These are phyloP conservation scores for Wickerhamiella parazyma DNA, from an alignment of 805 yeast species.

Conservation along the genomic window DNA sequence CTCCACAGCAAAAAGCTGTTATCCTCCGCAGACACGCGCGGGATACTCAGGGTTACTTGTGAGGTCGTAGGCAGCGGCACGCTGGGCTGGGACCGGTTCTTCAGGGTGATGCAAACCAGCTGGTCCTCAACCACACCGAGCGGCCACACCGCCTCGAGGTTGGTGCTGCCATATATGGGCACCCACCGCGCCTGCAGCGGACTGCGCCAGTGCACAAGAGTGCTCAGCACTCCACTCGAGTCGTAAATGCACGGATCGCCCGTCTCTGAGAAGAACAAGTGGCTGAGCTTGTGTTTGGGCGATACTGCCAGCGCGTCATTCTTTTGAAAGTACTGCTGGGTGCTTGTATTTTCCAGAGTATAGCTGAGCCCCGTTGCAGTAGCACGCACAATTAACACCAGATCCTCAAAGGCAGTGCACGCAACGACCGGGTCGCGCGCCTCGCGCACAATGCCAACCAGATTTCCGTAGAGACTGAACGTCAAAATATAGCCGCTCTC, in stretches of 20 bases:
- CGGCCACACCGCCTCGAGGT: slow-evolving; percentile 71
- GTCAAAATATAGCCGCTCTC: slow-evolving; percentile 60
- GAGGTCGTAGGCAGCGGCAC: slow-evolving; percentile 78
- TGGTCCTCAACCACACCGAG: slow-evolving; percentile 55
- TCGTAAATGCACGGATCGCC: slow-evolving; percentile 89
- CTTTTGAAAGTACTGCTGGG: slow-evolving; percentile 28
- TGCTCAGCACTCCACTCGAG: slow-evolving; percentile 54
- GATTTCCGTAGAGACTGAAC: slow-evolving; percentile 60
- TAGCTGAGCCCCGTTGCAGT: slow-evolving; percentile 27
- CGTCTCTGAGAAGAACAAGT: slow-evolving; percentile 70
- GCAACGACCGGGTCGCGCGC: slow-evolving; percentile 62
- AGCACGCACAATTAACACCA: slow-evolving; percentile 40
- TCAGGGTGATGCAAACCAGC: slow-evolving; percentile 59
- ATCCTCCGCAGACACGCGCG: slow-evolving; percentile 30
- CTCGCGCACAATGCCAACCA: slow-evolving; percentile 43
- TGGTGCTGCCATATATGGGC: slow-evolving; percentile 56
- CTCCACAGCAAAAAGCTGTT: slow-evolving; percentile 22
- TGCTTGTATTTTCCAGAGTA: slow-evolving; percentile 35
- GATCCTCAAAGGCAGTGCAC: slow-evolving; percentile 46
- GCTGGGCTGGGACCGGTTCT: slow-evolving; percentile 57
- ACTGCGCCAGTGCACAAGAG: slow-evolving; percentile 67
- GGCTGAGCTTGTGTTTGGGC: slow-evolving; percentile 32
- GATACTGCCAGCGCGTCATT: slow-evolving; percentile 26
- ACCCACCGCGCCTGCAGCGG: slow-evolving; percentile 72
- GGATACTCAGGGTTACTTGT: slow-evolving; percentile 58